These are phyloP conservation scores for Stephanodiscus minutulus DNA, from an alignment of 108 stramenopile genomes.

Conservation along the genomic window DNA sequence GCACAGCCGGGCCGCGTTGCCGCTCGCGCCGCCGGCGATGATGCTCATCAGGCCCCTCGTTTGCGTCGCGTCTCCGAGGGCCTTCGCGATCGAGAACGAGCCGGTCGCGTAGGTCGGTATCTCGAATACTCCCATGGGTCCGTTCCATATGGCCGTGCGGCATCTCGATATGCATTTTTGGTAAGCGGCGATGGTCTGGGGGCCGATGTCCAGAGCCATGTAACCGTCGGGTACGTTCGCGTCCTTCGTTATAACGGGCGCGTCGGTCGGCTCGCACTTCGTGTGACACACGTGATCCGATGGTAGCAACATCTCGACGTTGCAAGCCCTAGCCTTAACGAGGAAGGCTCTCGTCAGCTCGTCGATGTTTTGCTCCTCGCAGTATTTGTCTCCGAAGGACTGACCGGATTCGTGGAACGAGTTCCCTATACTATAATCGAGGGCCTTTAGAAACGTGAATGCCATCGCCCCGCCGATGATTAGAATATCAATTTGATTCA, in stretches of 20 bases:
- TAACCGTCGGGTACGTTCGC: conserved; percentile 88
- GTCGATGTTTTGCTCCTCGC: conserved; percentile 63
- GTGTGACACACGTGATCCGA: conserved; percentile 86
- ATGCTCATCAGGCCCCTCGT: conserved; percentile 82
- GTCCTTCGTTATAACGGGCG: conserved; percentile 60
- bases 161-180: conserved; percentile 60
- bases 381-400: conserved; percentile 39
- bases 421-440: conserved; percentile 75
- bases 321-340: conserved; percentile 61
- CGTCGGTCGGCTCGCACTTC: conserved; percentile 78
- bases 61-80: conserved; percentile 84
- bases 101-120: conserved; percentile 86
- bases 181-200: conserved; percentile 72
- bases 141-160: conserved; percentile 92
- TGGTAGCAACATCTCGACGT: conserved; percentile 84
- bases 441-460: conserved; percentile 96
- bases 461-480: conserved; percentile 97
- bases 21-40: conserved; percentile 97
- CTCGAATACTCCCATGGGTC: conserved; percentile 99
- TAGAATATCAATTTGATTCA: conserved; percentile 88
- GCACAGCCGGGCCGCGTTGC: conserved; percentile 84
- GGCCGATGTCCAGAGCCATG: conserved; percentile 98
- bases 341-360: conserved; percentile 86
- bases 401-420: conserved; percentile 87
- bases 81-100: conserved; percentile 86